phyloP scores from a whole-genome alignment of 495 filamentous ascomycete species.

The Podospora pseudoanserina region DNA sequence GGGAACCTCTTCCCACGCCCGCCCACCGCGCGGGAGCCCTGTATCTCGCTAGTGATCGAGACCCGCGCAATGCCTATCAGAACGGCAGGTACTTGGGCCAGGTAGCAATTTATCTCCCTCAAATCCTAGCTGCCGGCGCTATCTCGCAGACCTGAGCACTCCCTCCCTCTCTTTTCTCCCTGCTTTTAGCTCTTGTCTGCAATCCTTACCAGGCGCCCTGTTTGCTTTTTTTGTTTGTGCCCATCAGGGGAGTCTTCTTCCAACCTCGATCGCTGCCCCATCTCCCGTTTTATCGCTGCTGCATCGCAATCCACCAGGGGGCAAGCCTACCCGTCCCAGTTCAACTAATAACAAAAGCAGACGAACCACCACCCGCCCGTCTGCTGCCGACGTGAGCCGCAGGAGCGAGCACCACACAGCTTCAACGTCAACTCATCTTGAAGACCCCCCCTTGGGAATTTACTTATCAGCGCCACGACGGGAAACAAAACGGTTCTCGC shows the following conservation, averaged over 20 bases:
- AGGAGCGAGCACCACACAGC: neutral
- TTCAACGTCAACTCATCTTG: neutral
- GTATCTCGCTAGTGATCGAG: constrained; percentile 27
- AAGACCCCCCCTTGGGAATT: neutral
- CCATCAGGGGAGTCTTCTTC: constrained; percentile 7
- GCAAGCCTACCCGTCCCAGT: neutral
- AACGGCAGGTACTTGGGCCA: constrained; percentile 17
- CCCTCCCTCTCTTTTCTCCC: constrained; percentile 8
- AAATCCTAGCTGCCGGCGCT: constrained; percentile 30
- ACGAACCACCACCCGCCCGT: neutral
- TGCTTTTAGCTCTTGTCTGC: neutral
- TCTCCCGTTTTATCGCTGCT: neutral
- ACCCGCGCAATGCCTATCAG: constrained; percentile 22
- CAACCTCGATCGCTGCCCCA: constrained; percentile 4
- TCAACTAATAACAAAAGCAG: neutral
- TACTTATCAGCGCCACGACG: constrained; percentile 33
- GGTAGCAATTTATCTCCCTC: constrained; percentile 35
- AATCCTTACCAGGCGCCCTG: constrained; percentile 10
- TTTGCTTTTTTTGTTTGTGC: constrained; percentile 2
- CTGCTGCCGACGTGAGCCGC: constrained; percentile 1
- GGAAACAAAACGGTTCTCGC: constrained; percentile 25
- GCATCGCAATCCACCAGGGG: neutral
- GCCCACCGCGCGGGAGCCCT: neutral
- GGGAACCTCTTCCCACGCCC: constrained; percentile 24
- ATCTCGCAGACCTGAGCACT: constrained; percentile 20